phyloP scores from a whole-genome alignment of 1,284 basidiomycete genomes.

The Trichosporon sp. region DNA sequence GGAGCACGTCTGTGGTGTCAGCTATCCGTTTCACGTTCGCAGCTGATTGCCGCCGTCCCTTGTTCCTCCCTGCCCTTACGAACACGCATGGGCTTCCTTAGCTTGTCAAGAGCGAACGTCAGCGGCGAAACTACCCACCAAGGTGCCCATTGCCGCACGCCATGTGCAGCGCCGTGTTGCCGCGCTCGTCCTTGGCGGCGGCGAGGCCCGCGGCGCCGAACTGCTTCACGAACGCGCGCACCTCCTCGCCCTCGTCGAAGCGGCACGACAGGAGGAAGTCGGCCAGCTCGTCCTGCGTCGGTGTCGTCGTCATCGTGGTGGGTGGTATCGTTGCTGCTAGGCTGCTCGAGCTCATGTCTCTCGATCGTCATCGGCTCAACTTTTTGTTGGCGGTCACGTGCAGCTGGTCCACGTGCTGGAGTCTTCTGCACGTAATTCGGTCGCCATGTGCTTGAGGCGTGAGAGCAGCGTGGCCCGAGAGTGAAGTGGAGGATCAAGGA shows the following conservation, averaged over 20 bases:
- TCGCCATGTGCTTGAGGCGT: no score
- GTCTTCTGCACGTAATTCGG: no score
- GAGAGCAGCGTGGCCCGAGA: background rate
- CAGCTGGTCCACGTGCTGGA: no score
- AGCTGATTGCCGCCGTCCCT: background rate
- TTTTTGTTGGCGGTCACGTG: background rate
- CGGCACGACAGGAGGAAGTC: slow-evolving; percentile 75
- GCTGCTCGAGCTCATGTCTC: background rate
- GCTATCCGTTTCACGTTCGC: background rate
- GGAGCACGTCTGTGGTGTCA: slow-evolving; percentile 15
- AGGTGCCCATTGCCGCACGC: slow-evolving; percentile 75
- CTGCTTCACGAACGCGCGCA: slow-evolving; percentile 60
- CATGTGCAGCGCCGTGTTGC: slow-evolving; percentile 79
- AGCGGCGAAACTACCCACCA: slow-evolving; percentile 55
- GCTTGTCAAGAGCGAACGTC: background rate
- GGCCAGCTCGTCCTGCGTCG: slow-evolving; percentile 60
- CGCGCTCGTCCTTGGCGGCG: slow-evolving; percentile 63
- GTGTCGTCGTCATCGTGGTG: slow-evolving; percentile 22
- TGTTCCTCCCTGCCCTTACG: background rate
- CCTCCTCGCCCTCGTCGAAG: slow-evolving; percentile 77
- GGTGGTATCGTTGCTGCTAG: background rate
- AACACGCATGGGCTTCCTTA: no score
- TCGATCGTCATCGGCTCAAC: background rate
- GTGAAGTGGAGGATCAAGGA: background rate
- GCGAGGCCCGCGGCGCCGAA: slow-evolving; percentile 60